phyloP scores from a whole-genome alignment of 495 filamentous ascomycete species.

The Xylaria castorea region DNA sequence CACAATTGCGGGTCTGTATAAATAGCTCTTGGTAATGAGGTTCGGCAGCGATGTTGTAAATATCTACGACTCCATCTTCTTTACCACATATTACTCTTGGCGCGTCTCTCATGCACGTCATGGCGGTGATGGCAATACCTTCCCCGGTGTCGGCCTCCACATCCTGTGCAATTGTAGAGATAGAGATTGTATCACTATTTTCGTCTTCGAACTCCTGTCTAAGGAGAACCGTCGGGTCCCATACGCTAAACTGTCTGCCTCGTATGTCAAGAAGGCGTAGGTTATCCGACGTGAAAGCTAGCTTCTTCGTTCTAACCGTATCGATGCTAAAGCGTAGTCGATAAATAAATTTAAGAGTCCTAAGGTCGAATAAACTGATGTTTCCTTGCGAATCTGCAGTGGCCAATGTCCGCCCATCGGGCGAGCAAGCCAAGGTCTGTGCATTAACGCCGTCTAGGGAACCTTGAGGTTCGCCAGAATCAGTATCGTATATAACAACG shows the following conservation, averaged over 20 bases:
- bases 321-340: neutral
- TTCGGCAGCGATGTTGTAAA: neutral
- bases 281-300: constrained; percentile 4
- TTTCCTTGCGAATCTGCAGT: constrained; percentile 10
- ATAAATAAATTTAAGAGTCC: constrained; percentile 6
- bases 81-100: neutral
- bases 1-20: neutral
- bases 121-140: neutral
- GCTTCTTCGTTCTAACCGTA: neutral
- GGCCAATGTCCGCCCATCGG: constrained; percentile 15
- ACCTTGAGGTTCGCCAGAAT: constrained; percentile 5
- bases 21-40: constrained; percentile 7
- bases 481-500: constrained; percentile 15
- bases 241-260: neutral
- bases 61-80: neutral
- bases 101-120: neutral
- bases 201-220: constrained; percentile 34
- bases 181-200: constrained; percentile 32
- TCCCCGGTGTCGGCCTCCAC: neutral
- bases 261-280: constrained; percentile 15
- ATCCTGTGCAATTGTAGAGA: constrained; percentile 19
- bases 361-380: constrained; percentile 7
- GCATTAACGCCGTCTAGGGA: neutral
- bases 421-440: constrained; percentile 6
- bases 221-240: constrained; percentile 28